Base-by-base conservation (phyloP, 495 filamentous ascomycete species). In the Penicillium cosmopolitanum region DNA sequence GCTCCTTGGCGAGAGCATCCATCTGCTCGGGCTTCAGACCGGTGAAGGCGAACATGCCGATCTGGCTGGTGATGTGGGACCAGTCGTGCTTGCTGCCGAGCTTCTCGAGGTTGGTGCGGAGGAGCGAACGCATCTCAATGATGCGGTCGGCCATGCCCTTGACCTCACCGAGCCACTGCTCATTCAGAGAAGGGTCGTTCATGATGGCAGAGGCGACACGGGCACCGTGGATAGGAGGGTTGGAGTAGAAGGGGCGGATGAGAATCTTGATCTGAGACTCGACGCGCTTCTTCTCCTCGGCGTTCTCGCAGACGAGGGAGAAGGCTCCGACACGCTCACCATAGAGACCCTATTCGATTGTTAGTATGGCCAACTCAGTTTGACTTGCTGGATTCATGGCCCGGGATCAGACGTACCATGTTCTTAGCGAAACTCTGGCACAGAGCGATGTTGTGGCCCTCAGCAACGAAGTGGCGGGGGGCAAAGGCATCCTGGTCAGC, bases 11-110 rank as follows among this genome's bases (percentile, higher is more conserved):
- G 58, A 98, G 82, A 71, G 78, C 80, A 23, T 94, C 90, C 90
- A 98, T 96, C 81, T 97, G 89, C 79, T 95, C 89, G 61, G 93
- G 86, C 65, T 84, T 93, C 71, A 98, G 79, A 51, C 95, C 95
- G 34, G 95, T 98, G 82, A 95, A 98, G 66, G 94, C 94, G 70
- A 98, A 98, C 95, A 98, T 98, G 78, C 95, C 95, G 64, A 98
- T 98, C 80, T 89, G 94, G 74, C 83, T 92, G 55, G 95, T 98
- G 78, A 98, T 98, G 82, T 98, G 95, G 76, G 87, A 89, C 95
- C 95, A 98, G 79, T 97, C 90, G 77, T 95, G 93, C 83, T 92
- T 91, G 80, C 89, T 93, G 65, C 94, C 95, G 57, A 96, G 85
- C 74, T 89, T 87, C 85, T 97, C 91, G 43, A 98, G 86, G 80